Evolutionary conservation across 805 yeast genomes (phyloP).

Genomic region (Myxozyma kluyveri): DNA sequence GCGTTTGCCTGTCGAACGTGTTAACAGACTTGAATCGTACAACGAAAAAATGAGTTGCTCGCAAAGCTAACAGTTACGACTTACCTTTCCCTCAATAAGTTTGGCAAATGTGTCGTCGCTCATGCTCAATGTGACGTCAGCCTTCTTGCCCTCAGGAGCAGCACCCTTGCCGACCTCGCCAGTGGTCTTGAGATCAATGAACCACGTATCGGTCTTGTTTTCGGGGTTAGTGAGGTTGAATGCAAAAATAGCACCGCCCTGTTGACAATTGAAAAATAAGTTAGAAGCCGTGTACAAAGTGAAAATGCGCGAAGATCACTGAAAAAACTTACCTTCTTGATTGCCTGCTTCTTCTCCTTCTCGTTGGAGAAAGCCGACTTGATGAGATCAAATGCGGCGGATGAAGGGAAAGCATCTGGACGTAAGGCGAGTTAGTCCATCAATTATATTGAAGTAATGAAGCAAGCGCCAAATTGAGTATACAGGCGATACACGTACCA

Average conservation of each 20-base stretch:
- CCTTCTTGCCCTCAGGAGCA: slow-evolving; percentile 42
- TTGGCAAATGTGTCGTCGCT: slow-evolving; percentile 67
- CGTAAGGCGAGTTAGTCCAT: no score
- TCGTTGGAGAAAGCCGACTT: slow-evolving; percentile 37
- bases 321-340: slow-evolving; percentile 35
- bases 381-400: slow-evolving; percentile 42
- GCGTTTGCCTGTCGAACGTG: slow-evolving; percentile 62
- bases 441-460: no score
- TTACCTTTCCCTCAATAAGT: slow-evolving; percentile 64
- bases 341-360: slow-evolving; percentile 36
- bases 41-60: not conserved
- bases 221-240: slow-evolving; percentile 66
- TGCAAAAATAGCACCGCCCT: slow-evolving; percentile 60
- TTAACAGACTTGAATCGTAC: not conserved
- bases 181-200: slow-evolving; percentile 60
- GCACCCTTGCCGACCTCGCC: slow-evolving; percentile 52
- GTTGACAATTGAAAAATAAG: not conserved
- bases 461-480: no score
- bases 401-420: slow-evolving; percentile 39
- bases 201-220: slow-evolving; percentile 61
- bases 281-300: not conserved
- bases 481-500: no score
- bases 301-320: not conserved
- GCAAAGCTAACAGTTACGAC: not conserved
- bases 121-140: slow-evolving; percentile 65